Conservation (phyloP, 2,329 filamentous ascomycete species). For the Lachnellula suecica region DNA sequence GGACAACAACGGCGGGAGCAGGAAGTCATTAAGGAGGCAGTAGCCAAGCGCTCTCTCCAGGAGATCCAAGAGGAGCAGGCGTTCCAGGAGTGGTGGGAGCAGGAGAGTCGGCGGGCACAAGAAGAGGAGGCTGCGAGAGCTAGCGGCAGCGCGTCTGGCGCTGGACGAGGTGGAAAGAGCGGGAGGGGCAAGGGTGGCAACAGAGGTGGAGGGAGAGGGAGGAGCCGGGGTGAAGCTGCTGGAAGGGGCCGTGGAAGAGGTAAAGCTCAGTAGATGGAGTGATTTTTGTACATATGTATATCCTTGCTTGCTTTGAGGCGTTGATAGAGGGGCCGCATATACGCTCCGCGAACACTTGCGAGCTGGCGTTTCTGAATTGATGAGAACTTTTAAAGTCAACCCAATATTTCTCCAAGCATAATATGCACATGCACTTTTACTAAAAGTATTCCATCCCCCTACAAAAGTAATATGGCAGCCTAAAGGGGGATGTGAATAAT, state of each 20-base stretch:
- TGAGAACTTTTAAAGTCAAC: neutral
- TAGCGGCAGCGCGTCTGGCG: conserved; percentile 5
- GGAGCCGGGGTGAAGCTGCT: conserved; percentile 10
- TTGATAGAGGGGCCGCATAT: conserved; percentile 3
- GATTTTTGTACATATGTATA: conserved; percentile 3
- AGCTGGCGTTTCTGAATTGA: conserved; percentile 7
- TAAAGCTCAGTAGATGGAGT: conserved; percentile 4
- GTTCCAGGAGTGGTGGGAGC: conserved; percentile 96
- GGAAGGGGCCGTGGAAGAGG: conserved; percentile 6
- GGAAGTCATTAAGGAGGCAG: conserved; percentile 76
- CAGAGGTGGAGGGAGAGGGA: conserved; percentile 17
- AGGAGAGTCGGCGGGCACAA: conserved; percentile 72
- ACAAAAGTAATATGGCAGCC: too few relatives aligned
- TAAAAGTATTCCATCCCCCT: too few relatives aligned
- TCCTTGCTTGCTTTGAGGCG: conserved; percentile 1
- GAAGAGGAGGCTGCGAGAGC: conserved; percentile 29
- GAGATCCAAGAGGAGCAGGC: conserved; percentile 97
- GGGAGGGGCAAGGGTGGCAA: conserved; percentile 17
- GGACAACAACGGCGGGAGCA: conserved; percentile 84
- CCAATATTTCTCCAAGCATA: too few relatives aligned
- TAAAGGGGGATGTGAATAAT: too few relatives aligned
- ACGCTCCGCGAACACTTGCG: conserved; percentile 11
- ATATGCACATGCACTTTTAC: too few relatives aligned
- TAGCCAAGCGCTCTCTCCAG: conserved; percentile 82
- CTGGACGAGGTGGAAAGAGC: conserved; percentile 24